Conservation (phyloP, 2,329 filamentous ascomycete genomes). For the Cladosporium sp. region DNA sequence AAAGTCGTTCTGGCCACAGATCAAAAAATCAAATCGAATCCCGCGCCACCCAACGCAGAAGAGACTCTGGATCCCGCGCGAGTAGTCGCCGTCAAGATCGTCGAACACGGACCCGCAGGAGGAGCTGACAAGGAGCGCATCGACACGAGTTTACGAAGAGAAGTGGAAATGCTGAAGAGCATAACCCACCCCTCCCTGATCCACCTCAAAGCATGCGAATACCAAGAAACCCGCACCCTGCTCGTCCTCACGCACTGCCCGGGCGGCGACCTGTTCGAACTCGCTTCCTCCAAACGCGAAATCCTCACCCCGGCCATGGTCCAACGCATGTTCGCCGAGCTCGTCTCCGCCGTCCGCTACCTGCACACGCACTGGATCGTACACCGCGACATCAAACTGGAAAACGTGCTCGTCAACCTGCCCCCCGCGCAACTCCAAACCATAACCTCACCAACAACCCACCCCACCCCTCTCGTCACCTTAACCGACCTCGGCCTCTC, state of each 20-base stretch:
- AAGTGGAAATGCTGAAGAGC: constrained; percentile 87
- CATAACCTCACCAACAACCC: constrained; percentile 63
- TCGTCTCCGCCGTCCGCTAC: constrained; percentile 81
- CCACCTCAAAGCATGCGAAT: constrained; percentile 86
- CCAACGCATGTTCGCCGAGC: constrained; percentile 81
- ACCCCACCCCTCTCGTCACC: constrained; percentile 79
- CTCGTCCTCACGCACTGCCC: constrained; percentile 88
- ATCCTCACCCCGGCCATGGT: constrained; percentile 66
- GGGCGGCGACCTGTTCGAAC: constrained; percentile 90
- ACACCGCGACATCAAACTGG: constrained; percentile 95
- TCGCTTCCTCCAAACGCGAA: constrained; percentile 69
- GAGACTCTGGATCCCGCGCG: constrained; percentile 62
- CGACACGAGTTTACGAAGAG: constrained; percentile 88
- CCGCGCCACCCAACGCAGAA: constrained; percentile 40
- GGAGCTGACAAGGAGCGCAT: constrained; percentile 90
- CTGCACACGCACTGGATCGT: constrained; percentile 83
- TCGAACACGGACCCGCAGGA: constrained; percentile 89
- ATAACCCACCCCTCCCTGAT: constrained; percentile 88
- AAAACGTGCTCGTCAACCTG: constrained; percentile 93
- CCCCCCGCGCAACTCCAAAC: constrained; percentile 59
- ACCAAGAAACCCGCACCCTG: constrained; percentile 75
- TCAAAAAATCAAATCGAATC: constrained; percentile 49
- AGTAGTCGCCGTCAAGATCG: constrained; percentile 90
- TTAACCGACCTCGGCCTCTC: constrained; percentile 90
- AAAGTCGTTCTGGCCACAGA: constrained; percentile 88